Evolutionary conservation across 1,284 basidiomycete species (phyloP).

Genomic region (Coriolopsis trogii): DNA sequence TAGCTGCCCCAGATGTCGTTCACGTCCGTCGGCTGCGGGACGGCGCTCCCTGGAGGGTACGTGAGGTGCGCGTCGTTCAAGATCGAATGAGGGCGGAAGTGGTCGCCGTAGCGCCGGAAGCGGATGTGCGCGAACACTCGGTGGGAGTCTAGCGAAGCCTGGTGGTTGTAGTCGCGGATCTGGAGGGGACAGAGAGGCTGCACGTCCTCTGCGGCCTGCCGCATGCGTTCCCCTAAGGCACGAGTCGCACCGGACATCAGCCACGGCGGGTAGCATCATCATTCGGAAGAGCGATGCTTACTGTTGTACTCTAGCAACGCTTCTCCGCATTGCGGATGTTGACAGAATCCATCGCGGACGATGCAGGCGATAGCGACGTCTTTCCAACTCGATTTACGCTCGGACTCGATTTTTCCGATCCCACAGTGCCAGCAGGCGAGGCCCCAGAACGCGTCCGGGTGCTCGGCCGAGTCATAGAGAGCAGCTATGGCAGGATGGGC

Average conservation of each 20-base stretch:
- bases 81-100: background rate
- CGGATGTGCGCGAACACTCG: background rate
- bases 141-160: background rate
- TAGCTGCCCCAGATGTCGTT: background rate
- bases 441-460: slow-evolving; percentile 23
- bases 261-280: background rate
- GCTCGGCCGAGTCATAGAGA: slow-evolving; percentile 18
- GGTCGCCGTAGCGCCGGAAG: background rate
- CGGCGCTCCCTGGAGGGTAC: background rate
- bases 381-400: background rate
- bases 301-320: slow-evolving; percentile 10
- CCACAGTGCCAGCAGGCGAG: slow-evolving; percentile 16
- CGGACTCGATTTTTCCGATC: slow-evolving; percentile 7
- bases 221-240: background rate
- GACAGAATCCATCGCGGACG: slow-evolving; percentile 12
- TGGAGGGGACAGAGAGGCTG: background rate
- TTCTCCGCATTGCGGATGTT: slow-evolving; percentile 12
- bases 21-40: background rate
- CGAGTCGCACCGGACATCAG: background rate
- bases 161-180: background rate
- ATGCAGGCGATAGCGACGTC: slow-evolving; percentile 7
- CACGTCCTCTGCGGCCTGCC: background rate
- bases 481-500: slow-evolving; percentile 4
- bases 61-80: background rate
- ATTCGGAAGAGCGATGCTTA: background rate